phyloP scores from a whole-genome alignment of 192 early-diverging fungal species.

The Coemansia sp. region DNA sequence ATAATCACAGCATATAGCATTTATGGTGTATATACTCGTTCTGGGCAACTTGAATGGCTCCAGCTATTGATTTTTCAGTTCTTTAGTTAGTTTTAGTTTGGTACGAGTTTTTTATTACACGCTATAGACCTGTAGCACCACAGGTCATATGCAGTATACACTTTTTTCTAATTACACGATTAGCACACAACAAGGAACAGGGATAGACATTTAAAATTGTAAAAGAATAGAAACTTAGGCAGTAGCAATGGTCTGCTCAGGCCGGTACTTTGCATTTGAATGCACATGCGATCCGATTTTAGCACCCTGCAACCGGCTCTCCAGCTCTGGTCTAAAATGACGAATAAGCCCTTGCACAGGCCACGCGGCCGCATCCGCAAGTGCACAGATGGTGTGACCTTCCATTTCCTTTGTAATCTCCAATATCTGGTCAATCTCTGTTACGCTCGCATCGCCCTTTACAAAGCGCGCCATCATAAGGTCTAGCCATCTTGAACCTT shows the following conservation, averaged over 20 bases:
- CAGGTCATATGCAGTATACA: no score
- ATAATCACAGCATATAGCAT: no score
- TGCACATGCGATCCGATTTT: conserved; percentile 24
- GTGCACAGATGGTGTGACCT: conserved; percentile 99
- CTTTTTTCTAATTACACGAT: no score
- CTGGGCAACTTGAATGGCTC: no score
- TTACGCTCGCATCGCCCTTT: conserved; percentile 71
- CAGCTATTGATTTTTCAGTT: no score
- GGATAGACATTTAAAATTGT: not conserved
- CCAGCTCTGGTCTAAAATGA: conserved; percentile 65
- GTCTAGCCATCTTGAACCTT: conserved; percentile 93
- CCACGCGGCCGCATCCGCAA: conserved; percentile 99
- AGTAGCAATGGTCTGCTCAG: conserved; percentile 50
- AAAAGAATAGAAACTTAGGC: conserved; percentile 5
- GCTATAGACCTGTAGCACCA: no score
- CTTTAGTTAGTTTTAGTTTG: no score
- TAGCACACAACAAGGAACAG: no score
- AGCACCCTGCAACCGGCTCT: conserved; percentile 39
- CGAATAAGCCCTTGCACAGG: conserved; percentile 95
- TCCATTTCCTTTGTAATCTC: conserved; percentile 97
- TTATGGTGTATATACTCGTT: no score
- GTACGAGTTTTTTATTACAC: no score
- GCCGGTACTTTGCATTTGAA: conserved; percentile 31
- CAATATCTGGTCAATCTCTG: conserved; percentile 96
- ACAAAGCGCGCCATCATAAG: conserved; percentile 97